These are phyloP conservation scores for Aspergillus mulundensis DNA, from an alignment of 495 filamentous ascomycete genomes.

Conservation along the genomic window DNA sequence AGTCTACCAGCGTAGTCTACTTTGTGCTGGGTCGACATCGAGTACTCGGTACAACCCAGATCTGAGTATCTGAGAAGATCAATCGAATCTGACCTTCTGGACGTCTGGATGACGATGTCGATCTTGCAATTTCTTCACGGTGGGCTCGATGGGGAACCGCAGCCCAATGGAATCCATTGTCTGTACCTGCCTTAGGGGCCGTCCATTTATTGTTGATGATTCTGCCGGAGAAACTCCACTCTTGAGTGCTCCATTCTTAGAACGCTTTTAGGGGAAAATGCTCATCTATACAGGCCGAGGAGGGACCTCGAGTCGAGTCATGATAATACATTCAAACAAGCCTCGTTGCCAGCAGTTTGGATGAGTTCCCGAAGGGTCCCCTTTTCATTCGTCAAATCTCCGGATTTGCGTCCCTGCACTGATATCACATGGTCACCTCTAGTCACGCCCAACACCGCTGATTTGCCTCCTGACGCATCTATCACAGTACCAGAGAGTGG, in stretches of 20 bases:
- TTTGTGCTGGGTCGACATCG: too few relatives aligned
- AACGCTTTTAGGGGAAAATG: neutral
- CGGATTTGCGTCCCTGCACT: neutral
- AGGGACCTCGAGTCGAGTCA: too few relatives aligned
- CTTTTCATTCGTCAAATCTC: neutral
- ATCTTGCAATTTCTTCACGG: slow-evolving; percentile 20
- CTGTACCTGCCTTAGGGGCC: slow-evolving; percentile 25
- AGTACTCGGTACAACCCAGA: neutral
- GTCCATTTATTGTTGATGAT: slow-evolving; percentile 12
- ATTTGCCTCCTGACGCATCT: neutral
- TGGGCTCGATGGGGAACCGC: slow-evolving; percentile 14
- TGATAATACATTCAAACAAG: neutral
- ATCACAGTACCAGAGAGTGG: too few relatives aligned
- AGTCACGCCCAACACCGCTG: neutral
- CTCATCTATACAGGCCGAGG: neutral
- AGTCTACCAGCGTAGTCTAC: neutral
- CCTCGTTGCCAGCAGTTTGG: slow-evolving; percentile 1
- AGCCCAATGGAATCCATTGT: slow-evolving; percentile 19
- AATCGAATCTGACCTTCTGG: neutral
- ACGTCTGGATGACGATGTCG: neutral
- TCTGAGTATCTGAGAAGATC: neutral
- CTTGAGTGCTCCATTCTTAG: slow-evolving; percentile 5
- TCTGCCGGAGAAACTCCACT: slow-evolving; percentile 17
- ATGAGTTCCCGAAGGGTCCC: neutral
- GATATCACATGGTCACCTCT: slow-evolving; percentile 5